These are phyloP conservation scores for Oropetium thomaeum DNA, from an alignment of 176 grass and related monocot genomes.

Conservation along the genomic window DNA sequence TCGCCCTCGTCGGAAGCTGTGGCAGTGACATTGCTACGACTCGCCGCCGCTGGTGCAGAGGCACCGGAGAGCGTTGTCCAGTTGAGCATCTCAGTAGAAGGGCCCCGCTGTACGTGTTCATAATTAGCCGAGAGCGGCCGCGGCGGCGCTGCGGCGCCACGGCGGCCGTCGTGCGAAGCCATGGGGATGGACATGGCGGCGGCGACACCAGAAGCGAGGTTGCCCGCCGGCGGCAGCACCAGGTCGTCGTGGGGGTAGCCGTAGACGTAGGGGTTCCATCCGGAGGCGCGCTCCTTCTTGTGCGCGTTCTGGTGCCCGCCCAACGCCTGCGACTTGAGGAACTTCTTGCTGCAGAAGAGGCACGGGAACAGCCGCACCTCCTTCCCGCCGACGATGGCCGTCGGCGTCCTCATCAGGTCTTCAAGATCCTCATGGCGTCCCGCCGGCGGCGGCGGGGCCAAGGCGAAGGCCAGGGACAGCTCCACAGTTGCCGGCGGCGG, in stretches of 20 bases:
- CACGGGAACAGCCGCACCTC: conserved; percentile 65
- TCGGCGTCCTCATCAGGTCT: background rate
- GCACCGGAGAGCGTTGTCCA: background rate
- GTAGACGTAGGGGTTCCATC: conserved; percentile 40
- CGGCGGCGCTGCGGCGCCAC: background rate
- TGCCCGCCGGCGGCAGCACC: background rate
- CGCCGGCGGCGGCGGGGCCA: background rate
- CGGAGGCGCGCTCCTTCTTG: conserved; percentile 5
- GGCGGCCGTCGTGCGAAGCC: background rate
- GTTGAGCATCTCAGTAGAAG: background rate
- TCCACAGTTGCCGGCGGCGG: background rate
- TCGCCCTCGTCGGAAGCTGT: background rate
- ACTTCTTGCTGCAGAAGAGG: conserved; percentile 74
- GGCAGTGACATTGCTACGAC: background rate
- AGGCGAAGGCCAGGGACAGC: conserved; percentile 39
- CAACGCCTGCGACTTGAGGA: conserved; percentile 68
- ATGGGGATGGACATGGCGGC: background rate
- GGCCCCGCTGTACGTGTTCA: background rate
- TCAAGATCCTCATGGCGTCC: background rate
- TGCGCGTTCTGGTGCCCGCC: conserved; percentile 89
- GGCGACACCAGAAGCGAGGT: background rate
- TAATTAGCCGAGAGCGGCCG: background rate
- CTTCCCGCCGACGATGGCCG: conserved; percentile 23
- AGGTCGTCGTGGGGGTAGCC: background rate
- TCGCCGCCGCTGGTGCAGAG: background rate